phyloP scores from a whole-genome alignment of 1,139 yeast genomes.

The Diutina mesorugosa region DNA sequence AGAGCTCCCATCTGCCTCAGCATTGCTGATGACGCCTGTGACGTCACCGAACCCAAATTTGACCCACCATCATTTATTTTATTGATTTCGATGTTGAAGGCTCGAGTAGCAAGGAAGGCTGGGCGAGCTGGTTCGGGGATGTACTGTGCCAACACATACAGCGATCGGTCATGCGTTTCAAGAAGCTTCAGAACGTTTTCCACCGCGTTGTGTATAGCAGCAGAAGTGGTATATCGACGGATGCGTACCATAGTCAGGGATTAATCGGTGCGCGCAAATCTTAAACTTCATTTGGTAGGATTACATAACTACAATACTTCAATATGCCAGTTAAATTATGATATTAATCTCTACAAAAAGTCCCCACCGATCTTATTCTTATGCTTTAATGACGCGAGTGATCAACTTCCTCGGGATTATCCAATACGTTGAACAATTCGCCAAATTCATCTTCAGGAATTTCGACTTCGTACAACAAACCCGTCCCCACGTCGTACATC shows the following conservation, averaged over 20 bases:
- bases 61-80: constrained; percentile 39
- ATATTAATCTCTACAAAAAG: neutral
- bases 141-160: constrained; percentile 55
- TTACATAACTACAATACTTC: no score
- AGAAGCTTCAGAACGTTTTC: constrained; percentile 29
- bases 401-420: constrained; percentile 20
- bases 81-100: constrained; percentile 57
- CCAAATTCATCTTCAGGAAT: constrained; percentile 39
- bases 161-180: constrained; percentile 46
- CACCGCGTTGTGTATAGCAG: constrained; percentile 20
- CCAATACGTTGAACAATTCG: constrained; percentile 37
- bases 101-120: constrained; percentile 54
- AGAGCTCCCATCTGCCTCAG: constrained; percentile 26
- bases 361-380: constrained; percentile 6
- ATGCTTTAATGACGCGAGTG: constrained; percentile 3
- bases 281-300: no score
- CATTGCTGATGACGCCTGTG: constrained; percentile 18
- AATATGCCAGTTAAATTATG: no score
- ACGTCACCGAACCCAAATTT: constrained; percentile 19
- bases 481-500: constrained; percentile 77
- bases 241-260: neutral
- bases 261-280: neutral
- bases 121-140: constrained; percentile 57
- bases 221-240: neutral
- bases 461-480: constrained; percentile 45